Evolutionary conservation across 2,329 filamentous ascomycete species (phyloP), one percentile per base, ranked within the genome.

Genomic region (Penicillium sp.): DNA sequence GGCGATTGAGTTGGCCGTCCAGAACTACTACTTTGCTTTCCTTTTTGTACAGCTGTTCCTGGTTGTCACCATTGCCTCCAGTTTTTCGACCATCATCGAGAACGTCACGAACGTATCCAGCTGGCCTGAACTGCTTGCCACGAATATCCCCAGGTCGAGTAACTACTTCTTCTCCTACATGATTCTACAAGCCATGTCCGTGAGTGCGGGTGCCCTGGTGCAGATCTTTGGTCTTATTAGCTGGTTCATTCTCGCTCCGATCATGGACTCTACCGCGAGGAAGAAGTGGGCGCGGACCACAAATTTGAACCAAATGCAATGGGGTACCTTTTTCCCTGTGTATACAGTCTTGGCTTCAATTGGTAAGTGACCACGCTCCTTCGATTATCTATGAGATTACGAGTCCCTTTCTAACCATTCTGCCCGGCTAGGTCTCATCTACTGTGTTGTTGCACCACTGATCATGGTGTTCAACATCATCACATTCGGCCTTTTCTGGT

Each of bases 81-180:
- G 90, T 73, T 85, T 92, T 53, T 86, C 88, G 2, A 84, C 86
- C 0, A 81, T 87, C 53, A 78, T 94, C 45, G 79, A 86, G 17
- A 80, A 85, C n/a, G 73, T 95, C 11, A 80, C 89, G 3, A 75
- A 85, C 38, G 83, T 91, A 48, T 87, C 91, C n/a, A 83, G 83
- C 39, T 85, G 96, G 58, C 86, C 95, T 0, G 75, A 86, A 17
- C 82, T 90, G 0, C 79, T 99, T 31, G 94, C 94, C 0, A 75
- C 81, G 11, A 95, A 93, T 61, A 80, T 99, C 5, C 95, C 95
- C 1, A 90, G 87, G 67, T 89, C 93, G 0, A 90, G 92, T 67
- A 96, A 97, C 73, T 99, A 98, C 76, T 99, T 98, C 81, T 98
- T 97, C 82, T 94, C 92, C 0, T 99, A 99, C 83, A 93, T 99